These are phyloP conservation scores for Diaporthe vexans DNA, from an alignment of 2,329 filamentous ascomycete species.

Conservation along the genomic window DNA sequence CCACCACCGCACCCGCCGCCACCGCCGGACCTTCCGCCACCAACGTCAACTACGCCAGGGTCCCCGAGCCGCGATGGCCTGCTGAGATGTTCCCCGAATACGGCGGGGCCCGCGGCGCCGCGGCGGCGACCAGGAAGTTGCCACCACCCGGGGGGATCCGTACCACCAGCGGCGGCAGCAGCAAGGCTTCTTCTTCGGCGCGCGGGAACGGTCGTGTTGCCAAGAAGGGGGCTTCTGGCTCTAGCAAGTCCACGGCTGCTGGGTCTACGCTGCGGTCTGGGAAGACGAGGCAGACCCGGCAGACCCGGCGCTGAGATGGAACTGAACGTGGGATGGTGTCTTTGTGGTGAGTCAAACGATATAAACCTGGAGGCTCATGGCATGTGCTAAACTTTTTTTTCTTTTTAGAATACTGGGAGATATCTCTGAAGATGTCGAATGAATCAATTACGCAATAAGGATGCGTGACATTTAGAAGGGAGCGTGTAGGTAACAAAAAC, in stretches of 20 bases:
- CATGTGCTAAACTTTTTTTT: neutral
- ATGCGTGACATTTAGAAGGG: too few relatives aligned
- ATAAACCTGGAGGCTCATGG: neutral
- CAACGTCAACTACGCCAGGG: neutral
- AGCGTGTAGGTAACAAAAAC: too few relatives aligned
- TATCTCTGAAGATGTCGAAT: neutral
- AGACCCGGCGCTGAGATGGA: neutral
- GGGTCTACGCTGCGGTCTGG: neutral
- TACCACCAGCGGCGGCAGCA: too few relatives aligned
- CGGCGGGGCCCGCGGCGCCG: too few relatives aligned
- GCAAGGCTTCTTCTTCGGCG: neutral
- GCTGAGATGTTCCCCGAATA: neutral
- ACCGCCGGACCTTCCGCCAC: neutral
- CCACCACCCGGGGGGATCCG: neutral
- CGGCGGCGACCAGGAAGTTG: too few relatives aligned
- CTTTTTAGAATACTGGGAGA: neutral
- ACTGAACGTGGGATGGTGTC: too few relatives aligned
- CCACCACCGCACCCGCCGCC: too few relatives aligned
- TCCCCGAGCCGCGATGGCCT: neutral
- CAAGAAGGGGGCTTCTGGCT: too few relatives aligned
- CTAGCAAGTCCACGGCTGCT: rapidly evolving
- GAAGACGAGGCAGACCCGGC: neutral
- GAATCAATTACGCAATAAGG: too few relatives aligned
- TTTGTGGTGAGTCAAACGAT: neutral
- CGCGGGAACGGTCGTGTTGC: too few relatives aligned